Percentiles rank a stretch among this genome's conserved stretches.
Conservation (phyloP, 306 rosid genomes). For the Castanea crenata region DNA sequence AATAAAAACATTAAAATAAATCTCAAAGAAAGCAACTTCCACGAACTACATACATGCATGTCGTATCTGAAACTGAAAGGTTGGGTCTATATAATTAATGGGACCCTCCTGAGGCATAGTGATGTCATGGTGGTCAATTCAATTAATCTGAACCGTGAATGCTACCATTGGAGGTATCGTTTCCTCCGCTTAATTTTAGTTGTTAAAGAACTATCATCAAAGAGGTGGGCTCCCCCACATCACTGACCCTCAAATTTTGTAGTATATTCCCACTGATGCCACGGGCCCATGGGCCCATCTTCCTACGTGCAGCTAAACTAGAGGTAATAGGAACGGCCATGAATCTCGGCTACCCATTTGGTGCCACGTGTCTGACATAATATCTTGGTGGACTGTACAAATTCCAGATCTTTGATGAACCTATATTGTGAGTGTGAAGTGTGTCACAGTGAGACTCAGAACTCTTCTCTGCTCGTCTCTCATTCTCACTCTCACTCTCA, state of each 20-base stretch:
- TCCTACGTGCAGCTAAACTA: background rate
- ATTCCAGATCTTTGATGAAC: background rate
- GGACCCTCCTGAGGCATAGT: background rate
- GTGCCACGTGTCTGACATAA: constrained; percentile 13
- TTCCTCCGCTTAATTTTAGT: background rate
- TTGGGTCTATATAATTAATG: background rate
- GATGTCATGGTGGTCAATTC: background rate
- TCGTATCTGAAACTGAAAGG: background rate
- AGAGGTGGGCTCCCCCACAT: background rate
- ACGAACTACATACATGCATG: too few relatives aligned
- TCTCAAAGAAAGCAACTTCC: background rate
- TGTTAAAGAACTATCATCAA: too few relatives aligned
- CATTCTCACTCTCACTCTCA: background rate
- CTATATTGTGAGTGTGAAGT: background rate
- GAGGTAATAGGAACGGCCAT: background rate
- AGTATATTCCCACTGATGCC: constrained; percentile 1
- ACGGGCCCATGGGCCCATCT: background rate
- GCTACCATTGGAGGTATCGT: background rate
- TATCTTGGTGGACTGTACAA: background rate
- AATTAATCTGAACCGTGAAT: background rate
- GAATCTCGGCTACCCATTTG: background rate
- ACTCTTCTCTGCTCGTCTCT: too few relatives aligned
- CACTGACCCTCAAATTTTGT: background rate
- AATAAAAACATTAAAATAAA: background rate
- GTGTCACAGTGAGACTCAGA: too few relatives aligned